Evolutionary conservation across 192 early-diverging fungal species (phyloP).

Genomic region (Linnemannia schmuckeri): DNA sequence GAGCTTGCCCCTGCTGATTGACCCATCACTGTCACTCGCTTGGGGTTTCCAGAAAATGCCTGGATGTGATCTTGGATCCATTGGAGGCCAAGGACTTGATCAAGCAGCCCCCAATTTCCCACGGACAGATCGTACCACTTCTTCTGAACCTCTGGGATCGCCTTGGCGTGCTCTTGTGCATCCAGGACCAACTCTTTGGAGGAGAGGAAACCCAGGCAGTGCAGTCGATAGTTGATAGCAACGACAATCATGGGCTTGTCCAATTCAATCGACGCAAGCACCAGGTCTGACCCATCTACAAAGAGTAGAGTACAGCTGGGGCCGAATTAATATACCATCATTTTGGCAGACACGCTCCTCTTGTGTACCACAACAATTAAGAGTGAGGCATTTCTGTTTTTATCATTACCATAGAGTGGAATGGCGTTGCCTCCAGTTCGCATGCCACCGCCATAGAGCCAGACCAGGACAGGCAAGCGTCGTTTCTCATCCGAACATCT

Average conservation of each 20-base stretch:
- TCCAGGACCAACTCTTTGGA: conserved; percentile 38
- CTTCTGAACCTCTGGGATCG: background rate
- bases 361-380: background rate
- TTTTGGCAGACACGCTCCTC: background rate
- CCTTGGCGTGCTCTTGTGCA: background rate
- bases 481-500: background rate
- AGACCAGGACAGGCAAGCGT: conserved; percentile 45
- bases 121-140: conserved; percentile 28
- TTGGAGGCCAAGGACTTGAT: conserved; percentile 65
- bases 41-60: conserved; percentile 70
- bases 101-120: conserved; percentile 65
- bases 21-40: conserved; percentile 63
- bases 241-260: conserved; percentile 48
- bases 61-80: conserved; percentile 71
- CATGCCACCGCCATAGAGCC: conserved; percentile 45
- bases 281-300: background rate
- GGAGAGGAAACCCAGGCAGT: conserved; percentile 51
- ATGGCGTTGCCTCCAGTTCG: conserved; percentile 42
- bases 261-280: conserved; percentile 5
- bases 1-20: conserved; percentile 66
- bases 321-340: conserved; percentile 18
- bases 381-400: background rate
- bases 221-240: conserved; percentile 55
- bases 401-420: conserved; percentile 21
- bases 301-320: background rate